Evolutionary conservation across 75 land plant species (phyloP), one percentile per base, ranked within the genome.

Genomic region (Cryptomeria japonica): DNA sequence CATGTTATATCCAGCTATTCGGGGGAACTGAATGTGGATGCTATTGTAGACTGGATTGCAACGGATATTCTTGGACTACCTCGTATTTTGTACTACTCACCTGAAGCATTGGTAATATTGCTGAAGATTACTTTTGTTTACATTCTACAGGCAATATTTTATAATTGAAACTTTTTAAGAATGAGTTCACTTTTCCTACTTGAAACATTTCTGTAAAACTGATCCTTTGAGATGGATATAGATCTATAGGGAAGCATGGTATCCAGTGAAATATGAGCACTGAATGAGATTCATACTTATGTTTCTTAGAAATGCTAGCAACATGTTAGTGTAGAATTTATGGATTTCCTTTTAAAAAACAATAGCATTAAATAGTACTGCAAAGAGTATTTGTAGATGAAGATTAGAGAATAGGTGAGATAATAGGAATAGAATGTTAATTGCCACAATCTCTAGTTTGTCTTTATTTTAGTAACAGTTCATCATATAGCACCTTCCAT

Each of bases 11-110:
- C 31, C 47, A 80, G 84, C 16, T 82, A 82, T 46, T 82, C 84
- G 14, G 84, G 84, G 25, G 51, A 82, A n/a, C 46, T 82, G 15
- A 82, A 82, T 73, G 93, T 87, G 37, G 94, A 95, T 91, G 87
- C 90, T 86, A 88, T 95, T 87, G 88, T 88, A 77, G 93, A 94
- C 88, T 95, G 95, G 96, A 87, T 92, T 88, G 92, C 96, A 83
- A 93, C 95, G 49, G 37, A 70, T 68, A 86, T 95, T 49, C 92
- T 95, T 73, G 87, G 87, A 77, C 86, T 94, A 75, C 96, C 77
- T 73, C 77, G 77, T 73, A 73, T 73, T 73, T 37, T 73, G 36
- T 73, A 73, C 77, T 73, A 73, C 4, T 73, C 77, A 73, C 77
- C 77, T 73, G 77, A 73, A 32, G 34, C 77, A 73, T 32, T 73